Evolutionary conservation across 495 filamentous ascomycete species (phyloP).

Genomic region (Terfezia claveryi): DNA sequence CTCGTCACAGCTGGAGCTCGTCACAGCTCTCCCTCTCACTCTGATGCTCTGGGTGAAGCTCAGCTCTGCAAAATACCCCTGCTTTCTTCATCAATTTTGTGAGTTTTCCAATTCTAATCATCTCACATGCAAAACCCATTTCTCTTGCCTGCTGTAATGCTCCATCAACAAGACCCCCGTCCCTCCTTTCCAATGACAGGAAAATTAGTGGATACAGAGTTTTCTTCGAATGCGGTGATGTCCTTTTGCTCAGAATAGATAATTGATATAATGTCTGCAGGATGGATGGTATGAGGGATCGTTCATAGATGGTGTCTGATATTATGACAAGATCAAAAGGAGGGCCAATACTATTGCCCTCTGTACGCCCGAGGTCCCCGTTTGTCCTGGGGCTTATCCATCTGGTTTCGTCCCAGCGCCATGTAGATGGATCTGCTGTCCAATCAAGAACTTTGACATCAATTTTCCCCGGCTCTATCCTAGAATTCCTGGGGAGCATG

Average conservation of each 20-base stretch:
- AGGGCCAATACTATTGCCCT: not conserved
- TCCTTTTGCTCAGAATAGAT: conserved; percentile 1
- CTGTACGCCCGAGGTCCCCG: not conserved
- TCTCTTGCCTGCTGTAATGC: conserved; percentile 5
- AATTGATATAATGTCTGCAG: conserved; percentile 5
- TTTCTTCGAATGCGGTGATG: not conserved
- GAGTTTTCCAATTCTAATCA: not conserved
- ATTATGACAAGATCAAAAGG: conserved; percentile 9
- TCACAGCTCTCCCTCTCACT: not conserved
- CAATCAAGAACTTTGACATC: conserved; percentile 10
- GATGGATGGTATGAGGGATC: conserved; percentile 4
- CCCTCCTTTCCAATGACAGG: conserved; percentile 12
- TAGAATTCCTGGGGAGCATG: not conserved
- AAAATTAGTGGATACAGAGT: conserved; percentile 6
- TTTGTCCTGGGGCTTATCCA: not conserved
- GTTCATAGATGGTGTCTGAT: conserved; percentile 13
- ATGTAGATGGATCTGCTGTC: not conserved
- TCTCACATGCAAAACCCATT: conserved; percentile 9
- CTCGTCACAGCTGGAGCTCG: conserved; percentile 1
- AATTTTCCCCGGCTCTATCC: not conserved
- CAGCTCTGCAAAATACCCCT: no score
- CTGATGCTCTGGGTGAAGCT: no score
- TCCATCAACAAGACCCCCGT: conserved; percentile 5
- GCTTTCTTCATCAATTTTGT: not conserved
- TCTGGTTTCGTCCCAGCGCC: not conserved